Percentiles rank a stretch among this genome's conserved stretches.
These are phyloP conservation scores for Mycena filopes DNA, from an alignment of 768 basidiomycete genomes.

Conservation along the genomic window DNA sequence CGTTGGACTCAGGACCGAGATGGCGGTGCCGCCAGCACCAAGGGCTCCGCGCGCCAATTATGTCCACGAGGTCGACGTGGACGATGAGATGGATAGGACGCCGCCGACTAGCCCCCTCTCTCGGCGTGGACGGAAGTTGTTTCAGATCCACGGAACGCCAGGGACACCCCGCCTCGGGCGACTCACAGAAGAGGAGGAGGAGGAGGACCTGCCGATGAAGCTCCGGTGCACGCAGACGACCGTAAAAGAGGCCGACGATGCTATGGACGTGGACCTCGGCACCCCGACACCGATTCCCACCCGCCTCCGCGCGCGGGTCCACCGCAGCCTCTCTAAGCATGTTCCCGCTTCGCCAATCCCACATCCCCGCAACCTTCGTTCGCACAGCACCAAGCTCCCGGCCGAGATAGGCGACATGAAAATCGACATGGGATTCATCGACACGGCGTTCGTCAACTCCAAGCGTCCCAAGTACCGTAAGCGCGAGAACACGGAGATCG, in stretches of 20 bases:
- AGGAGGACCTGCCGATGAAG: conserved; percentile 25
- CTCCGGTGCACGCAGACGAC: conserved; percentile 11
- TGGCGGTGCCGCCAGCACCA: conserved; percentile 48
- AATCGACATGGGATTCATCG: conserved; percentile 21
- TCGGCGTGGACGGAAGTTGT: conserved; percentile 15
- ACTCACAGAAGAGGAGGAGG: conserved; percentile 30
- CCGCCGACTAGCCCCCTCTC: conserved; percentile 25
- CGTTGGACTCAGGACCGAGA: conserved; percentile 61
- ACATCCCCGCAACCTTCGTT: conserved; percentile 21
- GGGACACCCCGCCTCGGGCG: conserved; percentile 27
- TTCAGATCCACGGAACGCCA: conserved; percentile 30
- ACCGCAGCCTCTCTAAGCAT: conserved; percentile 9
- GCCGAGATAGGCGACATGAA: conserved; percentile 5
- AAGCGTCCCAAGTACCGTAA: conserved; percentile 23
- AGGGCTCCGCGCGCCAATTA: conserved; percentile 35
- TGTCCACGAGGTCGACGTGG: conserved; percentile 17
- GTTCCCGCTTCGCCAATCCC: conserved; percentile 22
- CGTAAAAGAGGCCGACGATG: conserved; percentile 15
- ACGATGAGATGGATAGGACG: conserved; percentile 25
- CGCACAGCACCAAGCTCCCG: conserved; percentile 27
- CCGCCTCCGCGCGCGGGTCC: conserved; percentile 5
- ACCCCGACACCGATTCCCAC: conserved; percentile 23
- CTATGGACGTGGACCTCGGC: conserved; percentile 17
- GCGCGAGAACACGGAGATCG: conserved; percentile 13
- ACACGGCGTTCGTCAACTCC: conserved; percentile 19